Percentiles rank a stretch among this genome's conserved stretches.
These are phyloP conservation scores for Scutellaria baicalensis DNA, from an alignment of 257 asterid genomes.

Conservation along the genomic window DNA sequence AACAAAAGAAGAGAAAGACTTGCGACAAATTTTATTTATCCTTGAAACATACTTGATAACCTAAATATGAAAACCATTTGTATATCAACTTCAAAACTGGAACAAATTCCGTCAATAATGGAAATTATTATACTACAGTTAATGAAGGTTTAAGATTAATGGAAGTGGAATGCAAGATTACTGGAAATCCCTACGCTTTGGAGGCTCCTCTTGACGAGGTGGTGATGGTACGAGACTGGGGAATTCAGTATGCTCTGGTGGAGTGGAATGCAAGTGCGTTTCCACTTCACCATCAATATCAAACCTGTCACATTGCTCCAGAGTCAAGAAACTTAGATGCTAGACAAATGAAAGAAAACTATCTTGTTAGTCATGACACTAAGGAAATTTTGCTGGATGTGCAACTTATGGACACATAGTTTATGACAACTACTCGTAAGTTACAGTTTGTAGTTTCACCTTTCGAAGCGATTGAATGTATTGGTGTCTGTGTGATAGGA, in stretches of 20 bases:
- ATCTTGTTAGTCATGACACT: background rate
- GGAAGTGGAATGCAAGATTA: conserved; percentile 8
- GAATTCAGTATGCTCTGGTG: conserved; percentile 42
- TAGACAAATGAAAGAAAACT: background rate
- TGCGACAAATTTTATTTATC: background rate
- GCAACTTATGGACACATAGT: background rate
- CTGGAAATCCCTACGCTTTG: conserved; percentile 33
- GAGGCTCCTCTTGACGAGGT: conserved; percentile 45
- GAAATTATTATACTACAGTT: background rate
- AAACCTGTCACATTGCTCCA: conserved; percentile 45
- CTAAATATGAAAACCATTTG: background rate
- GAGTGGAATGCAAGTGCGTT: conserved; percentile 44
- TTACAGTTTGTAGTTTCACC: conserved; percentile 33
- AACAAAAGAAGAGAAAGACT: background rate
- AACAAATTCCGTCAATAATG: background rate
- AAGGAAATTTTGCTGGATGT: conserved; percentile 5
- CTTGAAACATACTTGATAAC: background rate
- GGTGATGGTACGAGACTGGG: conserved; percentile 71
- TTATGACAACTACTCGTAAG: background rate
- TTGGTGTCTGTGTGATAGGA: conserved; percentile 38
- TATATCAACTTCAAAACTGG: background rate
- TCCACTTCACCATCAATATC: conserved; percentile 76
- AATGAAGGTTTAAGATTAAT: conserved; percentile 5
- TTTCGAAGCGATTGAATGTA: conserved; percentile 62
- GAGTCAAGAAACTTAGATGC: conserved; percentile 6